A percentile compares a stretch with the other conserved stretches of the same genome.
These are phyloP conservation scores for Magnolia kwangsiensis DNA, from an alignment of 164 flowering plant genomes.

Conservation along the genomic window DNA sequence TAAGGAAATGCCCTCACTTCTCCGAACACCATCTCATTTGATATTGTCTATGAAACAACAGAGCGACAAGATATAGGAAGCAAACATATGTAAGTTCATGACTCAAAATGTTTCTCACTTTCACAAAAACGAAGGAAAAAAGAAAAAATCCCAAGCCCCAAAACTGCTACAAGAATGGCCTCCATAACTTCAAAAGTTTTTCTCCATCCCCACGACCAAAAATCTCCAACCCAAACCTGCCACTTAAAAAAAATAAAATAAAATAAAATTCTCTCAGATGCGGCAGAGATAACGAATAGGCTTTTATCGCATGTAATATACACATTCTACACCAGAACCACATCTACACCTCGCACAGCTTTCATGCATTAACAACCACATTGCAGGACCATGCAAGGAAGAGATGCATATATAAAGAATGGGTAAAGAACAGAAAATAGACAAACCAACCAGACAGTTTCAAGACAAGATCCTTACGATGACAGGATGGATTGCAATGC, in stretches of 20 bases:
- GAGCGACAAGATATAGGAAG: too few relatives aligned
- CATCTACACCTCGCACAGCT: constrained; percentile 2
- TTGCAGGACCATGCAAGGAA: constrained; percentile 1
- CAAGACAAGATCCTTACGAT: constrained; percentile 31
- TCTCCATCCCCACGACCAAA: not conserved
- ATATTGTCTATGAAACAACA: too few relatives aligned
- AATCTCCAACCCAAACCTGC: not conserved
- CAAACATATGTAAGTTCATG: not conserved
- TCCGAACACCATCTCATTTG: too few relatives aligned
- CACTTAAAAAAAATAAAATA: too few relatives aligned
- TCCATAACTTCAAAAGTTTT: too few relatives aligned
- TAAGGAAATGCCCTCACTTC: too few relatives aligned
- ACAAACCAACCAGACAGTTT: constrained; percentile 13
- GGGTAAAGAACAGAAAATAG: constrained; percentile 23
- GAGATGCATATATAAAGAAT: constrained; percentile 3
- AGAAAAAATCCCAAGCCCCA: not conserved
- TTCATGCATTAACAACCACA: not conserved
- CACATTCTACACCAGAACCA: constrained; percentile 7
- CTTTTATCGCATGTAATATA: not conserved
- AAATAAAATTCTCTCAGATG: not conserved
- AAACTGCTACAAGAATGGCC: constrained; percentile 4
- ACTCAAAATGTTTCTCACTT: not conserved
- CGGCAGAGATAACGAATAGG: constrained; percentile 3
- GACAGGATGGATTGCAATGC: constrained; percentile 69
- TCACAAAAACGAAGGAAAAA: not conserved